These are phyloP conservation scores for Acrocalymma vagum DNA, from an alignment of 2,329 filamentous ascomycete species.

Conservation along the genomic window DNA sequence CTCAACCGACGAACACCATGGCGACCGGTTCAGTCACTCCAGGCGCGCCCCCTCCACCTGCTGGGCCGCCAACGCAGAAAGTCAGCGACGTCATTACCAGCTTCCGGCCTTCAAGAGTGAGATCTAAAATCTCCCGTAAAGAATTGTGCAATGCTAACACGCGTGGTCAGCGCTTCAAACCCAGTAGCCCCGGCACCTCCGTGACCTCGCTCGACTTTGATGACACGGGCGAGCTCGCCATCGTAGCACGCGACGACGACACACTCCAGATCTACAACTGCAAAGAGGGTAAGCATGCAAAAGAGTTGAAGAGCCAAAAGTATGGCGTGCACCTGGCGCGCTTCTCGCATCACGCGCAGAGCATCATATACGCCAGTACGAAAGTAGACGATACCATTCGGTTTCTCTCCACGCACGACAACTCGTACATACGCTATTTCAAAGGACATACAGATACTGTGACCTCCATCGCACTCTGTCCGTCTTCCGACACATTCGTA, in stretches of 20 bases:
- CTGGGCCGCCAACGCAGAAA: conserved; percentile 58
- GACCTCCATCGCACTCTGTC: conserved; percentile 83
- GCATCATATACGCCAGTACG: conserved; percentile 94
- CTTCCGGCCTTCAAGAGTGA: conserved; percentile 82
- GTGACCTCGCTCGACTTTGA: conserved; percentile 96
- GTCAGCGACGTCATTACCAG: conserved; percentile 79
- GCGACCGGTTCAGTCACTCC: conserved; percentile 43
- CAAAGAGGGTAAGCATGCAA: conserved; percentile 87
- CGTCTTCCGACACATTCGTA: conserved; percentile 88
- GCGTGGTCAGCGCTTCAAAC: conserved; percentile 53
- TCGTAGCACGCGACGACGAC: conserved; percentile 92
- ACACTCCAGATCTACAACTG: conserved; percentile 96
- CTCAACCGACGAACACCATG: conserved; percentile 27
- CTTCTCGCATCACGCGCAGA: conserved; percentile 91
- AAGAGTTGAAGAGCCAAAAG: conserved; percentile 92
- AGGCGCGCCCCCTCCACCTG: conserved; percentile 40
- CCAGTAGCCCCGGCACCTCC: conserved; percentile 61
- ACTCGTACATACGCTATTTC: conserved; percentile 96
- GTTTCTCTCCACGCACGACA: conserved; percentile 92
- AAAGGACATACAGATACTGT: conserved; percentile 87
- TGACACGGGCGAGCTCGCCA: conserved; percentile 89
- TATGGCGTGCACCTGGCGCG: conserved; percentile 94
- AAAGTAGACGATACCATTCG: conserved; percentile 91
- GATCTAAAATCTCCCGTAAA: conserved; percentile 9
- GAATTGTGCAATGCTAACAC: conserved; percentile 17